Conservation (phyloP, 2,329 filamentous ascomycete genomes). For the Talaromyces islandicus region DNA sequence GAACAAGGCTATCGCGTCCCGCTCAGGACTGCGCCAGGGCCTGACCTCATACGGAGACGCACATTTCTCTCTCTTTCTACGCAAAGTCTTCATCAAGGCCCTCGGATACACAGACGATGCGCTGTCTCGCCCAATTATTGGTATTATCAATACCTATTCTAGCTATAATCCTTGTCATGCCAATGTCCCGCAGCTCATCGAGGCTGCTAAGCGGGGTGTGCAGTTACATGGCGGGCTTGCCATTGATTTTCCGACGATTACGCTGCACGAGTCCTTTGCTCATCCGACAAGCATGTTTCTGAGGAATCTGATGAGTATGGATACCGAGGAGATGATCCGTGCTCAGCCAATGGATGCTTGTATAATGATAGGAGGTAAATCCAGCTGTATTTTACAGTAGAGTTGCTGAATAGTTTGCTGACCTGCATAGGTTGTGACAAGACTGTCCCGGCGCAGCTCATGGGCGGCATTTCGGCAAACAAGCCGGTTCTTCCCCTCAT, state of each 20-base stretch:
- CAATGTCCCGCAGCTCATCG: slow-evolving; percentile 65
- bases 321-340: slow-evolving; percentile 71
- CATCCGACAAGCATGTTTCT: slow-evolving; percentile 70
- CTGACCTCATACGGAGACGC: slow-evolving; percentile 66
- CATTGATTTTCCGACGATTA: slow-evolving; percentile 69
- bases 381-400: background rate
- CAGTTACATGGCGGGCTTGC: slow-evolving; percentile 62
- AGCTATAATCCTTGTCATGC: slow-evolving; percentile 70
- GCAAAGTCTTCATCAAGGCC: slow-evolving; percentile 73
- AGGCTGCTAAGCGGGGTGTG: slow-evolving; percentile 63
- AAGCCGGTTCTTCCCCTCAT: slow-evolving; percentile 64
- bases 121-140: slow-evolving; percentile 64
- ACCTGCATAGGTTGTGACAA: slow-evolving; percentile 59
- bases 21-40: slow-evolving; percentile 55
- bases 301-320: slow-evolving; percentile 71
- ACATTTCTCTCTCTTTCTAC: slow-evolving; percentile 68
- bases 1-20: slow-evolving; percentile 44
- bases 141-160: slow-evolving; percentile 68
- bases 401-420: background rate
- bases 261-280: slow-evolving; percentile 63
- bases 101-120: slow-evolving; percentile 68
- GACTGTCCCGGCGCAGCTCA: slow-evolving; percentile 66
- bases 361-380: slow-evolving; percentile 59
- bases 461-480: slow-evolving; percentile 70
- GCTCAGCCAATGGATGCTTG: slow-evolving; percentile 66